These are phyloP conservation scores for Paramecium sonneborni DNA, from an alignment of 73 alveolate genomes.

Conservation along the genomic window DNA sequence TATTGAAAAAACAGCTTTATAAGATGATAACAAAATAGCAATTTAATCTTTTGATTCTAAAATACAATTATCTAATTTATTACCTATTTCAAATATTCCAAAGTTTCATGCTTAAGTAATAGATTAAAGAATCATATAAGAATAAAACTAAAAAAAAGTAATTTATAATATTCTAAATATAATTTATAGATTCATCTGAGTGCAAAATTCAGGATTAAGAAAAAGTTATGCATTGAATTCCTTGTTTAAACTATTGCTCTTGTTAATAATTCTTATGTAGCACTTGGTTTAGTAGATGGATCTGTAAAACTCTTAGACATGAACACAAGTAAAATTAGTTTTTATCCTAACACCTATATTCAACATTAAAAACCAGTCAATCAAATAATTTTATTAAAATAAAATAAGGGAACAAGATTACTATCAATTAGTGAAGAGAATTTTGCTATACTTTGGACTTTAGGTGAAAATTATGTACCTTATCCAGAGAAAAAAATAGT, in stretches of 20 bases:
- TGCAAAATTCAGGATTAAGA: not conserved
- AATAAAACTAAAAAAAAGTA: not conserved
- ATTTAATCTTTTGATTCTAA: too few species aligned
- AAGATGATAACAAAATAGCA: too few species aligned
- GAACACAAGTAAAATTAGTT: not conserved
- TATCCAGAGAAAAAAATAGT: conserved; percentile 37
- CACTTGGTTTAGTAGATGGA: not conserved
- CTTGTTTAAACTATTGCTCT: not conserved
- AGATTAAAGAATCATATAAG: not conserved
- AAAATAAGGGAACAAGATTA: not conserved
- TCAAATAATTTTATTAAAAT: not conserved
- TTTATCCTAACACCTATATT: not conserved
- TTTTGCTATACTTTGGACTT: not conserved
- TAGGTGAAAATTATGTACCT: conserved; percentile 29
- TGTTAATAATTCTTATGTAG: not conserved
- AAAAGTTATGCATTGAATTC: not conserved
- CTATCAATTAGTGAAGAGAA: not conserved
- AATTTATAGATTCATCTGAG: not conserved
- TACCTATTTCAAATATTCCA: too few species aligned
- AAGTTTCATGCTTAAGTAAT: not conserved
- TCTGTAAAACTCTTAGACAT: not conserved
- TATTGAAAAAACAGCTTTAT: not conserved
- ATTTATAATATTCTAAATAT: too few species aligned
- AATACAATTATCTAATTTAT: too few species aligned
- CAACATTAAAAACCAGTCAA: not conserved